Evolutionary conservation across 2,329 filamentous ascomycete species (phyloP), one percentile per base, ranked within the genome.

Genomic region (Xylariaceae sp.): DNA sequence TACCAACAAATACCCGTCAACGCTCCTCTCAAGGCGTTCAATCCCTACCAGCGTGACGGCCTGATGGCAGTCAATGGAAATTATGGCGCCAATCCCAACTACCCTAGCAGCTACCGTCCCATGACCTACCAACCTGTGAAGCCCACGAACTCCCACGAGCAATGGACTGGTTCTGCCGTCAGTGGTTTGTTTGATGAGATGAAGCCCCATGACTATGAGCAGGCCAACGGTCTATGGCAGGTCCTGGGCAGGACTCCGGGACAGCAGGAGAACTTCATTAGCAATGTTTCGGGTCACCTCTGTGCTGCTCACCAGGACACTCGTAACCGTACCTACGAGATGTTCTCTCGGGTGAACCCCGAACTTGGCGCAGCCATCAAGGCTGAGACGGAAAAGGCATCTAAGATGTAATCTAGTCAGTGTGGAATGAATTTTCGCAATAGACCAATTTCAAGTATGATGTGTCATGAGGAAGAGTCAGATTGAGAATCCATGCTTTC

Each of bases 31-130:
- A 69, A 57, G 65, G 68, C 68, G 64, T 72, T 77, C 71, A 72
- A 39, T 51, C 85, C 85, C 49, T 86, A 81, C 70, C 83, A 88
- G 61, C 78, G 85, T 42, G 84, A 89, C 54, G 86, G 86, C 8
- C 57, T 61, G 43, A 89, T 89, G 83, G 76, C 80, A 42, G 79
- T 87, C 29, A 84, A 87, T 65, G 37, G 69, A 30, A 81, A 81
- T 64, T 77, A 80, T 49, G 78, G 77, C 33, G 66, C 67, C 19
- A 73, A 78, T 52, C 75, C 77, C 4, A 78, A 77, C 62, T 83
- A 81, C 51, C 66, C 35, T 3, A 37, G 46, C 39, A 71, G 69
- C 19, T 75, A 71, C 61, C 68, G 71, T 16, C 54, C 59, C 7
- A 42, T 76, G 38, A 64, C 65, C 8, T 73, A 72, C 60, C 64